Base-by-base conservation (phyloP, 352 stramenopile genomes). In the Peronospora tabacina region DNA sequence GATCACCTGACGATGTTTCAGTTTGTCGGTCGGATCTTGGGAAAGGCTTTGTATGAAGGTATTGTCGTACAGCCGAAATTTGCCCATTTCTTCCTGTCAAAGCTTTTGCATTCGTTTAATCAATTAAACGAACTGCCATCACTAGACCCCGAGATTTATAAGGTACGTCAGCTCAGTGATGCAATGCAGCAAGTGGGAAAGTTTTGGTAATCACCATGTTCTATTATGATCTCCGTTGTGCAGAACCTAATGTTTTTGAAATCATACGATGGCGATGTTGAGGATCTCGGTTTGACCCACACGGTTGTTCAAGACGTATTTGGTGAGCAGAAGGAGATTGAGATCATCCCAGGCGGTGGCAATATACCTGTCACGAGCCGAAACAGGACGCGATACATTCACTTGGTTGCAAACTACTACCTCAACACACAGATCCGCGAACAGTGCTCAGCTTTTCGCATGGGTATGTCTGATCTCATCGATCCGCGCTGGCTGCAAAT, bases 221-320 rank as follows among this genome's bases (percentile, higher is more conserved):
- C 6, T 42, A 24, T 7, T 35, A 30, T 22, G 35, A 19, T 17
- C n/a, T 45, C 12, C 33, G 5, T 41, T 47, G 11, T 26, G 11
- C 44, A 82, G 58, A 98, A 98, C 62, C 70, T 98, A 12, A 95
- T 96, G 77, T 98, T 98, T 56, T 69, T 98, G 12, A 98, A 98
- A 64, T 84, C 68, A 5, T 98, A 97, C 60, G 87, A 97, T 11
- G 92, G 92, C 45, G 89, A 98, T 66, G 82, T 96, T 59, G 61
- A 80, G 15, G 75, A 85, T 45, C 66, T 98, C 7, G 85, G 84
- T 4, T 75, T 99, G 7, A 97, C 85, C 0, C 97, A 98, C 57
- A 82, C 73, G 0, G 66, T 95, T 32, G 76, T 82, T n/a, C 67
- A 90, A 41, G 83, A 96, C 52, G 81, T 95, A n/a, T 79, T 97